Evolutionary conservation across 2,329 filamentous ascomycete genomes (phyloP), one percentile per base, ranked within the genome.

Genomic region (Bipolaris cookei): DNA sequence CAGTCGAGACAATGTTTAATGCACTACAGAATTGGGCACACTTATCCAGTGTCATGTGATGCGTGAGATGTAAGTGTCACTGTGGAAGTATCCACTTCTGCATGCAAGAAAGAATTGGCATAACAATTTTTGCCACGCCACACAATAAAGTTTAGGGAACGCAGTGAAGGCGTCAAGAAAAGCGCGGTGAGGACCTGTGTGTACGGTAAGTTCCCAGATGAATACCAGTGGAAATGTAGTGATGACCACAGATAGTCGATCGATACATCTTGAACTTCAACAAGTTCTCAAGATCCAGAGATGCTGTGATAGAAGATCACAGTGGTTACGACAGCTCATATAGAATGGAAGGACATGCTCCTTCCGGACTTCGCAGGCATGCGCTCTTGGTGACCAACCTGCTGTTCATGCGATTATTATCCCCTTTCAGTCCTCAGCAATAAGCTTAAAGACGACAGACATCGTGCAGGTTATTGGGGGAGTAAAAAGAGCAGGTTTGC

Each of bases 361-460:
- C 14, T 23, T 34, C n/a, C 4, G 14, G 28, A 18, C 14, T 6
- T n/a, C 2, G 8, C 34, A 16, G 16, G 43, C 18, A 38, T 30
- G 21, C 18, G 23, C 20, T 38, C 30, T 43, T 37, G 14, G 28
- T 23, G n/a, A 52, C 18, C 25, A 11, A 43, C 18, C 16, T 41
- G 11, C 38, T 23, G 30, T 47, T 38, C 30, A 28, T n/a, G 10
- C 16, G 46, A 35, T 46, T 18, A n/a, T 45, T 38, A 38, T 23
- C 48, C 50, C n/a, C 23, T 21, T 8, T 43, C 23, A 32, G 42
- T 28, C 30, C 47, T 48, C 28, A 3, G 34, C 44, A 10, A 60
- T 48, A 67, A 62, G 64, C 56, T 63, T 65, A 23, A 43, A 38
- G 18, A 8, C 34, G 46, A 58, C 42, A 66, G 62, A 58, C 57